These are phyloP conservation scores for Ramalina peruviana DNA, from an alignment of 495 filamentous ascomycete species.

Conservation along the genomic window DNA sequence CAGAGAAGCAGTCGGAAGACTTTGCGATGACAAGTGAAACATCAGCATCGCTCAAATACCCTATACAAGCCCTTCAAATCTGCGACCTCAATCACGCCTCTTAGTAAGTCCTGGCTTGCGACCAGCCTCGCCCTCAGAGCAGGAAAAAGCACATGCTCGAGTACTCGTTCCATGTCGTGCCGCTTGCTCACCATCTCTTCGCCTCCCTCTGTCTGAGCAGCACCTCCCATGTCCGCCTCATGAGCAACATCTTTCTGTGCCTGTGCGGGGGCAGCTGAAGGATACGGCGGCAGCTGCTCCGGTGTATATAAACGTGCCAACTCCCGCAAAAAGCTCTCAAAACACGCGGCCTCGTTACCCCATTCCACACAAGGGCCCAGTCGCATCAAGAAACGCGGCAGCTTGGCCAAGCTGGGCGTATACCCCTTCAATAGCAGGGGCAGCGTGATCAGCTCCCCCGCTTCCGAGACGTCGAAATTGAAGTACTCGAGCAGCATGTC, in stretches of 20 bases:
- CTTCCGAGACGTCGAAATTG: constrained; percentile 61
- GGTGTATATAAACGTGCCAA: constrained; percentile 88
- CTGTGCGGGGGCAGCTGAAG: constrained; percentile 17
- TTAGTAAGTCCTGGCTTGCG: constrained; percentile 65
- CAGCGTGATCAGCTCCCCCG: constrained; percentile 63
- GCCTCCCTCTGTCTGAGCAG: neutral
- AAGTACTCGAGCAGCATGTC: constrained; percentile 94
- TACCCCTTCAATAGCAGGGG: constrained; percentile 86
- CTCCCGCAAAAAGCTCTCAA: constrained; percentile 71
- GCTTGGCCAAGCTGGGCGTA: constrained; percentile 66
- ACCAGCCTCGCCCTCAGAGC: constrained; percentile 72
- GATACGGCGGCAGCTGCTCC: constrained; percentile 55
- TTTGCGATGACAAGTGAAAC: no score
- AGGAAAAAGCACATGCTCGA: constrained; percentile 84
- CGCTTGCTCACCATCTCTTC: constrained; percentile 43
- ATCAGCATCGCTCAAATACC: constrained; percentile 92
- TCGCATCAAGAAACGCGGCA: constrained; percentile 77
- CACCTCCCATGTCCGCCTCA: constrained; percentile 1
- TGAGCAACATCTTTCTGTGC: constrained; percentile 6
- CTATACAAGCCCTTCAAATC: constrained; percentile 89
- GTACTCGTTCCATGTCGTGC: constrained; percentile 46
- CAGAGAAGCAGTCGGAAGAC: no score
- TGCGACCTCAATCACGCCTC: constrained; percentile 75
- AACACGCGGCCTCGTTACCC: constrained; percentile 72
- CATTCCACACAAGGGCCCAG: constrained; percentile 85